Conservation (phyloP, 306 rosid genomes). For the Acacia confusa region DNA sequence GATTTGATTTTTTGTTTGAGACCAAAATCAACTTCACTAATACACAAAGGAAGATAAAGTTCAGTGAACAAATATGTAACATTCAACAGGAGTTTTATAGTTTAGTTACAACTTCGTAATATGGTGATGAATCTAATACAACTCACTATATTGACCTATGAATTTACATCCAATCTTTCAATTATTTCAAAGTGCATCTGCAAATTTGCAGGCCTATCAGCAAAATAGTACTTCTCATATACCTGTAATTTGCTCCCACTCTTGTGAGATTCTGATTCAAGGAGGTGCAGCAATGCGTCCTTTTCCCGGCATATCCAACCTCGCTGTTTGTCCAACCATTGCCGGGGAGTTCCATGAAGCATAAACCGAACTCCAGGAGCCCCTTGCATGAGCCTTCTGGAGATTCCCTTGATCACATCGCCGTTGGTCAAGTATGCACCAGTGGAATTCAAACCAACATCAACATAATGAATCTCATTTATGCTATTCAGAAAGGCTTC, state of each 20-base stretch:
- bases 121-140: not conserved
- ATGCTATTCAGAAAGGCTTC: constrained; percentile 64
- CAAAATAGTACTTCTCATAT: constrained; percentile 58
- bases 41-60: not conserved
- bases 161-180: constrained; percentile 57
- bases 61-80: not conserved
- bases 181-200: constrained; percentile 95
- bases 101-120: not conserved
- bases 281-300: constrained; percentile 53
- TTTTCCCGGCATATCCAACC: constrained; percentile 70
- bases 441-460: constrained; percentile 78
- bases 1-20: not conserved
- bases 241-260: constrained; percentile 55
- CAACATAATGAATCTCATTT: constrained; percentile 75
- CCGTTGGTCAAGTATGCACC: constrained; percentile 70
- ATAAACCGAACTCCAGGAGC: constrained; percentile 47
- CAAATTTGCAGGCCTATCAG: constrained; percentile 56
- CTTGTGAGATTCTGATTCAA: constrained; percentile 51
- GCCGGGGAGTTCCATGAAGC: constrained; percentile 94
- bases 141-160: constrained; percentile 8
- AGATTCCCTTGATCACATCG: constrained; percentile 53
- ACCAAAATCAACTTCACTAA: not conserved
- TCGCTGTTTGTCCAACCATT: constrained; percentile 70
- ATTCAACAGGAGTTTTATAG: constrained; percentile 6
- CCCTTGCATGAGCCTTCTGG: constrained; percentile 43